Conservation (phyloP, 768 basidiomycete genomes). For the Lyophyllum shimeji region DNA sequence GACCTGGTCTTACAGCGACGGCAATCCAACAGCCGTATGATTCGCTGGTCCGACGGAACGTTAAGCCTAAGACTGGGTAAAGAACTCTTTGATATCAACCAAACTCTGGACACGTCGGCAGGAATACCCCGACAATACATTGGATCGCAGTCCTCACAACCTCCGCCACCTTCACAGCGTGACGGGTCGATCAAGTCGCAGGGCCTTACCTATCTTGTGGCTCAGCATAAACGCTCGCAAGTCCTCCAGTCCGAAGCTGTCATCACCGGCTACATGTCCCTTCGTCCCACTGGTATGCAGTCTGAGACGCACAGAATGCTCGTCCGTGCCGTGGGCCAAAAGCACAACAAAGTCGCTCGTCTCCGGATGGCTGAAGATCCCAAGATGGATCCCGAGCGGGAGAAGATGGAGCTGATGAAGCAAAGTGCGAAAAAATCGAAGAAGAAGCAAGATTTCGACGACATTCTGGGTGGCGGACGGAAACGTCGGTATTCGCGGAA, state of each 20-base stretch:
- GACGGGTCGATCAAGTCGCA: conserved; percentile 48
- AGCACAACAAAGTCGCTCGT: conserved; percentile 78
- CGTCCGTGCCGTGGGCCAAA: conserved; percentile 82
- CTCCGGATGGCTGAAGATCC: conserved; percentile 81
- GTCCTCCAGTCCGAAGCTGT: conserved; percentile 86
- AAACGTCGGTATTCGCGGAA: conserved; percentile 46
- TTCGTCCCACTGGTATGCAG: conserved; percentile 89
- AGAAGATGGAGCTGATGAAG: conserved; percentile 66
- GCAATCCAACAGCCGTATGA: conserved; percentile 88
- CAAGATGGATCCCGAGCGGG: conserved; percentile 72
- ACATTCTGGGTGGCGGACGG: conserved; percentile 46
- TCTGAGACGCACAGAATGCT: conserved; percentile 88
- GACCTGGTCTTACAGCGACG: conserved; percentile 49
- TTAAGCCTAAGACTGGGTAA: conserved; percentile 89
- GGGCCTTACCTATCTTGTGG: conserved; percentile 86
- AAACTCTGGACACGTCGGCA: conserved; percentile 76
- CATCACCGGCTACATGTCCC: conserved; percentile 78
- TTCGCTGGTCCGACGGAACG: conserved; percentile 96
- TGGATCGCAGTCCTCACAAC: conserved; percentile 39
- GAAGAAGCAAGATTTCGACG: conserved; percentile 52
- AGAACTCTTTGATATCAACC: conserved; percentile 89
- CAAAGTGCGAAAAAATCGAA: conserved; percentile 64
- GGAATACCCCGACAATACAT: conserved; percentile 59
- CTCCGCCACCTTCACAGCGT: conserved; percentile 37
- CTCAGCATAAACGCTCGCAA: conserved; percentile 83